Evolutionary conservation across 345 rosid genomes (phyloP).

Genomic region (Gossypium herbaceum): DNA sequence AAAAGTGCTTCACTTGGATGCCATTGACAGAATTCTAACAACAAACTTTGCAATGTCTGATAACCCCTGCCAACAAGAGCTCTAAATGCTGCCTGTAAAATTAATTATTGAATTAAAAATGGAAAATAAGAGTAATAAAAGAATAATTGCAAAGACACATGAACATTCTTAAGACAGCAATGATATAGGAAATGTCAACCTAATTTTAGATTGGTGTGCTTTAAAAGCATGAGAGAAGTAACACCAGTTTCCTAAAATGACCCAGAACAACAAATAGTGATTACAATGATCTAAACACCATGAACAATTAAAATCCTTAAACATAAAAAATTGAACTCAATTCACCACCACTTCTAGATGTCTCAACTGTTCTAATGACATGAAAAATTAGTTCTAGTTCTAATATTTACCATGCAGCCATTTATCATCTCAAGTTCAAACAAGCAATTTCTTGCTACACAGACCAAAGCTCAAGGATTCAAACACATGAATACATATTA

Average conservation of each 20-base stretch:
- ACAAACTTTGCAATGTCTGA: slow-evolving; percentile 84
- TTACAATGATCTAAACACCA: not conserved
- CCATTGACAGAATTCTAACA: slow-evolving; percentile 81
- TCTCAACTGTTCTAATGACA: not conserved
- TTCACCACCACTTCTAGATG: not conserved
- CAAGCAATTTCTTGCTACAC: not conserved
- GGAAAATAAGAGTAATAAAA: slow-evolving; percentile 6
- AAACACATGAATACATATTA: not conserved
- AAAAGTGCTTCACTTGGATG: slow-evolving; percentile 74
- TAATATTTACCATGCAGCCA: not conserved
- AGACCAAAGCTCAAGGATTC: not conserved
- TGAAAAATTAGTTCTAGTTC: not conserved
- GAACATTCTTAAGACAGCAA: not conserved
- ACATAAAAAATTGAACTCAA: not conserved
- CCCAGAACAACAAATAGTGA: not conserved
- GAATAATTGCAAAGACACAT: not conserved
- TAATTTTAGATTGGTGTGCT: not conserved
- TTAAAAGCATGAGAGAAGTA: not conserved
- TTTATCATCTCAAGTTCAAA: not conserved
- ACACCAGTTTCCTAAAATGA: not conserved
- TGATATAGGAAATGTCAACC: not conserved
- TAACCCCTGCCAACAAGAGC: slow-evolving; percentile 92
- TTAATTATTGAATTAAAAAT: slow-evolving; percentile 1
- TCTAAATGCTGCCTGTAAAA: slow-evolving; percentile 75
- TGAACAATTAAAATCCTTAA: not conserved